These are phyloP conservation scores for Epichloe sibirici DNA, from an alignment of 2,329 filamentous ascomycete genomes.

Conservation along the genomic window DNA sequence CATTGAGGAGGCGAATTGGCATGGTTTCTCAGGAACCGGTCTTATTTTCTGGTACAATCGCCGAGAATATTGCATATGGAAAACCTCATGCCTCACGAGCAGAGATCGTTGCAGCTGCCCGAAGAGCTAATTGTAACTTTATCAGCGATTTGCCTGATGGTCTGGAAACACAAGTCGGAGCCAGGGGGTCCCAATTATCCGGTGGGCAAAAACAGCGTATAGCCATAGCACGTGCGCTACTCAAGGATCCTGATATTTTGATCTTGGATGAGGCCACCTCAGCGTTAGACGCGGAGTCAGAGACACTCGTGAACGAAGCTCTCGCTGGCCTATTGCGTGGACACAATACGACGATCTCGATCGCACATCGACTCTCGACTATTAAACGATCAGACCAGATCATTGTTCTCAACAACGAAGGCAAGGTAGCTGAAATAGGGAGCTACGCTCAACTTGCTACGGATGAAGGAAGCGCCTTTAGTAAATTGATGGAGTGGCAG, in stretches of 20 bases:
- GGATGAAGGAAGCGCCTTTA: constrained; percentile 72
- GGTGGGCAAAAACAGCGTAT: constrained; percentile 97
- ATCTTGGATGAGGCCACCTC: constrained; percentile 96
- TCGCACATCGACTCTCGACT: constrained; percentile 88
- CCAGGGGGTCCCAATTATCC: constrained; percentile 83
- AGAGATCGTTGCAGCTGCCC: constrained; percentile 77
- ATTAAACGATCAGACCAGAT: constrained; percentile 94
- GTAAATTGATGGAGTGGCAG: constrained; percentile 97
- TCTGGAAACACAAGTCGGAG: constrained; percentile 85
- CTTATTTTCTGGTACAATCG: constrained; percentile 73
- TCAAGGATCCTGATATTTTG: constrained; percentile 93
- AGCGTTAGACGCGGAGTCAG: constrained; percentile 88
- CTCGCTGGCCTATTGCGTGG: constrained; percentile 69
- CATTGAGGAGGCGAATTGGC: constrained; percentile 80
- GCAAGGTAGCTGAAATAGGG: constrained; percentile 82
- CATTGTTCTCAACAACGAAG: constrained; percentile 78
- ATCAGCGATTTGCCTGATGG: constrained; percentile 95
- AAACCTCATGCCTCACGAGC: constrained; percentile 63
- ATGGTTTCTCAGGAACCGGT: constrained; percentile 95
- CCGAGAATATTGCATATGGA: constrained; percentile 87
- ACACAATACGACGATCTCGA: constrained; percentile 92
- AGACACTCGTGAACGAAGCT: constrained; percentile 90
- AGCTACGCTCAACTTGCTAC: constrained; percentile 66
- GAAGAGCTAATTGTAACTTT: constrained; percentile 90
- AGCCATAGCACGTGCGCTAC: constrained; percentile 84